phyloP scores from a whole-genome alignment of 1,284 basidiomycete species.

The Megacollybia platyphylla region DNA sequence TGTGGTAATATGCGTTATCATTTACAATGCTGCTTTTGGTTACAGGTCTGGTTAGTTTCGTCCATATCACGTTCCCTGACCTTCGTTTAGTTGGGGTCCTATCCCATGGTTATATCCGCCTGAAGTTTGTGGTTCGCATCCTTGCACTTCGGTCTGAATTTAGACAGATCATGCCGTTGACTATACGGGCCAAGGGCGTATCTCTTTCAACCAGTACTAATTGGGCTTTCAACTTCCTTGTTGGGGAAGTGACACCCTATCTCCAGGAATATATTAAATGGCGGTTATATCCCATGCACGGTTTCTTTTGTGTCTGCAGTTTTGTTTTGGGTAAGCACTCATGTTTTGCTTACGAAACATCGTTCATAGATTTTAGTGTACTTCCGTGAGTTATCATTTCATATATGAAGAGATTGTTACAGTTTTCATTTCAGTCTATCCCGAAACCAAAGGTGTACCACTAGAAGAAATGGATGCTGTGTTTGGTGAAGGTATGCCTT shows the following conservation, averaged over 20 bases:
- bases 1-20: conserved; percentile 84
- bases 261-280: conserved; percentile 87
- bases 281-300: conserved; percentile 94
- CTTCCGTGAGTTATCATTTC: conserved; percentile 40
- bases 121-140: conserved; percentile 33
- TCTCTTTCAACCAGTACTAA: conserved; percentile 74
- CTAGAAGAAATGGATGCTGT: conserved; percentile 77
- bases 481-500: conserved; percentile 61
- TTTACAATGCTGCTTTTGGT: conserved; percentile 92
- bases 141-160: conserved; percentile 3
- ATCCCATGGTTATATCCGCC: conserved; percentile 85
- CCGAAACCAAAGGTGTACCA: conserved; percentile 70
- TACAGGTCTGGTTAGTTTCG: conserved; percentile 36
- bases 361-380: conserved; percentile 34
- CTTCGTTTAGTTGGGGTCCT: conserved; percentile 50
- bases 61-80: conserved; percentile 6
- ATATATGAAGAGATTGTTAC: background rate
- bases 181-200: conserved; percentile 88
- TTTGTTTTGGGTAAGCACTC: conserved; percentile 58
- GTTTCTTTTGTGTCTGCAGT: conserved; percentile 84
- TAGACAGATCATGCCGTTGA: conserved; percentile 79
- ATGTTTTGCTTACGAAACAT: conserved; percentile 6
- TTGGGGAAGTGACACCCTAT: conserved; percentile 83
- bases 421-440: conserved; percentile 47
- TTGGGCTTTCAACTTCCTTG: conserved; percentile 81